phyloP scores from a whole-genome alignment of 2,329 filamentous ascomycete genomes.

The Arthrobotrys iridis region DNA sequence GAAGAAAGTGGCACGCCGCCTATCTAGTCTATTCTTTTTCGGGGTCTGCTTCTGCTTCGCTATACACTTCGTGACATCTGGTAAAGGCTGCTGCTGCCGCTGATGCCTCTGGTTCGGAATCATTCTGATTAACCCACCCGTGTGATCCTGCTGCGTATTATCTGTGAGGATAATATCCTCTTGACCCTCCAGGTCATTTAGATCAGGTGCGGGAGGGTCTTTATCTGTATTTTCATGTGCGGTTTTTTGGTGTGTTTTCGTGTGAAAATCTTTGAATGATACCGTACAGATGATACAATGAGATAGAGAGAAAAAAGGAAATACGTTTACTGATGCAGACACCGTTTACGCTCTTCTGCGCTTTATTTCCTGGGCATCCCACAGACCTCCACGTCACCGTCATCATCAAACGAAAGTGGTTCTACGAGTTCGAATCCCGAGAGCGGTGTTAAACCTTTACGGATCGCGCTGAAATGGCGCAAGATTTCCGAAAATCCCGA shows the following conservation, averaged over 20 bases:
- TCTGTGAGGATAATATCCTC: too few relatives aligned
- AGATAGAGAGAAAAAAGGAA: background rate
- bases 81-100: constrained; percentile 28
- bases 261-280: background rate
- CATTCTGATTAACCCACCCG: background rate
- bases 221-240: too few relatives aligned
- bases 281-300: too few relatives aligned
- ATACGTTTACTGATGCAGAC: constrained; percentile 20
- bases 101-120: background rate
- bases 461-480: constrained; percentile 46
- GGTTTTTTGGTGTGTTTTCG: background rate
- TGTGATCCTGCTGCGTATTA: background rate
- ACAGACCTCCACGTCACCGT: constrained; percentile 10
- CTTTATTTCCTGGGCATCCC: background rate
- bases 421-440: background rate
- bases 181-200: too few relatives aligned
- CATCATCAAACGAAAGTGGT: constrained; percentile 12
- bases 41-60: constrained; percentile 50
- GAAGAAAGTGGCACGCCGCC: constrained; percentile 1
- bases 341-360: background rate
- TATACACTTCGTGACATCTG: constrained; percentile 34
- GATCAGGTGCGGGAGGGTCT: too few relatives aligned
- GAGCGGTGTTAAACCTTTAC: constrained; percentile 32
- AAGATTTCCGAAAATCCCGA: constrained; percentile 49
- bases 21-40: constrained; percentile 2